A percentile compares a stretch with the other conserved stretches of the same genome.
Evolutionary conservation across 352 stramenopile species (phyloP).

Genomic region (Globisporangium parvum): DNA sequence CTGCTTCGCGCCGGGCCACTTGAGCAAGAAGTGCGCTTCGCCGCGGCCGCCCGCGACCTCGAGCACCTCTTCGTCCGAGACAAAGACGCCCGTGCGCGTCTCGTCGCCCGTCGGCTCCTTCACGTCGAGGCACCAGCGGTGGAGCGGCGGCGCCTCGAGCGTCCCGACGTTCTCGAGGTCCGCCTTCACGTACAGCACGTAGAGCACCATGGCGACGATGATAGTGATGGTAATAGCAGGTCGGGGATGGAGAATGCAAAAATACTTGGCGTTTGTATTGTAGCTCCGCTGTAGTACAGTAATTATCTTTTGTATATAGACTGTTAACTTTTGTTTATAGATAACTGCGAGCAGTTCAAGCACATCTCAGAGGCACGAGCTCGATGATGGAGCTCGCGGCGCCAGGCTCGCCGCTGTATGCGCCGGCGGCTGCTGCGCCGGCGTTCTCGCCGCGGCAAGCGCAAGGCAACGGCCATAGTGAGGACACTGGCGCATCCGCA

Average conservation of each 20-base stretch:
- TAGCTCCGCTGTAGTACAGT: too few relatives aligned
- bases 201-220: too few relatives aligned
- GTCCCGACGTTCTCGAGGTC: conserved; percentile 84
- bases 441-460: too few relatives aligned
- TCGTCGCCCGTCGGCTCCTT: conserved; percentile 78
- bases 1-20: conserved; percentile 82
- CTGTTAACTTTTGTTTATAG: too few relatives aligned
- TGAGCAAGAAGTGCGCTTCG: conserved; percentile 78
- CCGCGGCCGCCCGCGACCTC: conserved; percentile 70
- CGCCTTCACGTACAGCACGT: conserved; percentile 84
- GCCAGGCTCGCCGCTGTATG: too few relatives aligned
- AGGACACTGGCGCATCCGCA: not conserved
- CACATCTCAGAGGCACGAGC: not conserved
- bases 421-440: too few relatives aligned
- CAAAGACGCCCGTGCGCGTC: conserved; percentile 66
- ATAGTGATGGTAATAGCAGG: too few relatives aligned
- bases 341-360: not conserved
- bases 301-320: too few relatives aligned
- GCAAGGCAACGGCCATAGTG: conserved; percentile 4
- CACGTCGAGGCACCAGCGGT: conserved; percentile 83
- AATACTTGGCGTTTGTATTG: too few relatives aligned
- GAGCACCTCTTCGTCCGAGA: conserved; percentile 74
- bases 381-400: too few relatives aligned
- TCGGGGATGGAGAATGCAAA: too few relatives aligned
- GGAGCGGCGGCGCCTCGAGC: conserved; percentile 52